phyloP scores from a whole-genome alignment of 305 asterid genomes.

The Euphrasia arctica region DNA sequence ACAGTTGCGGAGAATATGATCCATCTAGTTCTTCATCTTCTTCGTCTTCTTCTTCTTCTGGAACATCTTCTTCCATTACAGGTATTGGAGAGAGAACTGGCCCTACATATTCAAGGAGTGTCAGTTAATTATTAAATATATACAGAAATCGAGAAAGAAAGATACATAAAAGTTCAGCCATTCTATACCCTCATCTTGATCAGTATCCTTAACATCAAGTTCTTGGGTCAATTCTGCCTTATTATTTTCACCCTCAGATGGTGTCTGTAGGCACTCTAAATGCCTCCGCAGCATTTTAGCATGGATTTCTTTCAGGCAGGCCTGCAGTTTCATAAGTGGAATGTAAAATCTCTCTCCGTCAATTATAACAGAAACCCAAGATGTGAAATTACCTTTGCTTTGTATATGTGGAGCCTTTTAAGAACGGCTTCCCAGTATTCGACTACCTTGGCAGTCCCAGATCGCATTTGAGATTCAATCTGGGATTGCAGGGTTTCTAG shows the following conservation, averaged over 20 bases:
- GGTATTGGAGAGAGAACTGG: constrained; percentile 43
- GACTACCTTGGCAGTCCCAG: constrained; percentile 74
- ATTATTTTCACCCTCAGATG: constrained; percentile 37
- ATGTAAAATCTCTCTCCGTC: constrained; percentile 26
- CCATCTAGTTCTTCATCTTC: constrained; percentile 59
- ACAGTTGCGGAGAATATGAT: constrained; percentile 76
- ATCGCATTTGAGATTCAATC: constrained; percentile 67
- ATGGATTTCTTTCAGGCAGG: constrained; percentile 76
- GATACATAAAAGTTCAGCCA: constrained; percentile 3
- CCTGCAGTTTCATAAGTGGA: constrained; percentile 41
- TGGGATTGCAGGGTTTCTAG: constrained; percentile 47
- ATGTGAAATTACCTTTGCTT: constrained; percentile 58
- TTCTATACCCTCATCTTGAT: constrained; percentile 45
- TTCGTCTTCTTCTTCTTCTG: constrained; percentile 21
- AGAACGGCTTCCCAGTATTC: constrained; percentile 78
- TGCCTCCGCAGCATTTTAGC: constrained; percentile 62
- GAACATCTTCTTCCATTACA: constrained; percentile 39
- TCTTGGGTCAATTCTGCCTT: constrained; percentile 35
- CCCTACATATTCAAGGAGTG: constrained; percentile 30
- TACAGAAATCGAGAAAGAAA: constrained; percentile 15
- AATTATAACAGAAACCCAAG: constrained; percentile 23
- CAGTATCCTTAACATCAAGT: constrained; percentile 39
- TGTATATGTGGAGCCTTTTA: constrained; percentile 64
- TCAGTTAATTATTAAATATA: constrained; percentile 20
- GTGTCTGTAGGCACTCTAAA: constrained; percentile 55